Evolutionary conservation across 495 filamentous ascomycete species (phyloP), one percentile per base, ranked within the genome.

Genomic region (Echria macrotheca): DNA sequence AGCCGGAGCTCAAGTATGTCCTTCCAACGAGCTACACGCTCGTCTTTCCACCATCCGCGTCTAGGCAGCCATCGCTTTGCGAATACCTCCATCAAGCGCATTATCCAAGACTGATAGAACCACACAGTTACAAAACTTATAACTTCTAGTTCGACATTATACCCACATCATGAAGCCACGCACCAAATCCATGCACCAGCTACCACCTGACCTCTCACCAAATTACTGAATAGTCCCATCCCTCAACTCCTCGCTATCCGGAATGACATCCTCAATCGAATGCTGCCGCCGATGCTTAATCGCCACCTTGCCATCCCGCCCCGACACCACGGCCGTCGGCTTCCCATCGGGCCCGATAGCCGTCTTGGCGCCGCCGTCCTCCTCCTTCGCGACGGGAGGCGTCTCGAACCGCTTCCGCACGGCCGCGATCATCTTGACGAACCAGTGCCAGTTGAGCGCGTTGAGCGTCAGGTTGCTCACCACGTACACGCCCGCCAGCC

Each of bases 371-470:
- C 25, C 14, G 19, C 11, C 42, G 41, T 47, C 1, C 22, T 50
- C 58, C 42, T 65, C 63, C 57, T 69, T 66, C 29, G 76, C 68
- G n/a, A n/a, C n/a, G n/a, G n/a, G n/a, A n/a, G n/a, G n/a, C n/a
- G 80, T 76, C n/a, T 84, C 78, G 66, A 98, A 98, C 18, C 93
- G 76, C 74, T 93, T 94, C 52, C 84, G 71, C 12, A 98, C 83
- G 19, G 93, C 88, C 54, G 86, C 79, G 50, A 98, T 87, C 93
- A 98, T 98, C 76, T 91, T 93, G 50, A 82, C 82, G 67, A 95
- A 97, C 93, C 93, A 98, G 71, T 83, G 91, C 65, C 89, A 90
- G 68, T 98, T 98, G 38, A 98, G 71, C 41, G 77, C 72, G 68
- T 96, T 96, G 12, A 98, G 73, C 3, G 84, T 74, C 19, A 91